Percentiles rank a stretch among this genome's conserved stretches.
These are phyloP conservation scores for Metschnikowia borealis DNA, from an alignment of 805 yeast genomes.

Conservation along the genomic window DNA sequence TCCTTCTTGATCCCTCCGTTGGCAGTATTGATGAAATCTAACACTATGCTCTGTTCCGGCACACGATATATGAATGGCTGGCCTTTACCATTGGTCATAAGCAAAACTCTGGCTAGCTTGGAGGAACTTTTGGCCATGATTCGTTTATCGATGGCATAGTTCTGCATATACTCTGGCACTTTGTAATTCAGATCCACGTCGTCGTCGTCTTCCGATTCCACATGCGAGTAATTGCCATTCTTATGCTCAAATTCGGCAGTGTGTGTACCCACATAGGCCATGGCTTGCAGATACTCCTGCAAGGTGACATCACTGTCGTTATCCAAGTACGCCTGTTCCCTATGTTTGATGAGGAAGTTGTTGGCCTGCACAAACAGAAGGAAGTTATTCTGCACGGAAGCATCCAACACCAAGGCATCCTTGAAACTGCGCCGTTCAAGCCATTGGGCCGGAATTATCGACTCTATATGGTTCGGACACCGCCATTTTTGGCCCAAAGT, in stretches of 20 bases:
- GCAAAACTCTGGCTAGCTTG: slow-evolving; percentile 11
- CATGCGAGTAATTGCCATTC: slow-evolving; percentile 34
- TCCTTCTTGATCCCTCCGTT: slow-evolving; percentile 19
- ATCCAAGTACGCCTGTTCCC: slow-evolving; percentile 30
- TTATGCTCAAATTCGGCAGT: slow-evolving; percentile 6
- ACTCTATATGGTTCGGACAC: slow-evolving; percentile 81
- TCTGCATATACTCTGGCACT: slow-evolving; percentile 34
- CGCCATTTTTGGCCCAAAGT: slow-evolving; percentile 80
- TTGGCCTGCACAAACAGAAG: slow-evolving; percentile 26
- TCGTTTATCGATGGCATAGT: slow-evolving; percentile 29
- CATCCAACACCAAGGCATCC: slow-evolving; percentile 52
- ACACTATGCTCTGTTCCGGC: slow-evolving; percentile 62
- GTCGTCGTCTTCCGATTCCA: slow-evolving; percentile 20
- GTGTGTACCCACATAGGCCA: slow-evolving; percentile 19
- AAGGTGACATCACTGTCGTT: slow-evolving; percentile 19
- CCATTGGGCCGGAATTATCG: slow-evolving; percentile 38
- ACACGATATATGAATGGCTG: slow-evolving; percentile 55
- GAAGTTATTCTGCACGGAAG: slow-evolving; percentile 37
- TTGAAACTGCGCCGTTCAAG: slow-evolving; percentile 43
- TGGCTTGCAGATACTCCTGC: slow-evolving; percentile 29
- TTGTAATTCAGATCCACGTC: slow-evolving; percentile 27
- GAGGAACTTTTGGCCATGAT: slow-evolving; percentile 27
- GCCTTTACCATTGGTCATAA: slow-evolving; percentile 18
- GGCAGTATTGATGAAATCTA: slow-evolving; percentile 59
- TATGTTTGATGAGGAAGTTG: slow-evolving; percentile 30